Conservation (phyloP, 2,329 filamentous ascomycete genomes). For the Pyrenochaeta sp. region DNA sequence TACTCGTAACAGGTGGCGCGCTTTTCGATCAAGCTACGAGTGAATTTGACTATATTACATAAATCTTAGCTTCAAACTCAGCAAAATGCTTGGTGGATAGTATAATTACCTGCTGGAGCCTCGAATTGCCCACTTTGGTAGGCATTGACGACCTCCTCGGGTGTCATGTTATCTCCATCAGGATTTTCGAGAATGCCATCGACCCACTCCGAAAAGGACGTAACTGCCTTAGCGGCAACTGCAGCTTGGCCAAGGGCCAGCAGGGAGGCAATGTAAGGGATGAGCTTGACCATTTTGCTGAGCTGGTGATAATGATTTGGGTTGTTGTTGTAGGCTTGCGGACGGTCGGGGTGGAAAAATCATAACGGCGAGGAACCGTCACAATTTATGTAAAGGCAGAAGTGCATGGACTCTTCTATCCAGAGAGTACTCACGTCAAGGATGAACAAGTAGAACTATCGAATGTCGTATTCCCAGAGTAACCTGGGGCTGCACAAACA, state of each 20-base stretch:
- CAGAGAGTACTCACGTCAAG: conserved; percentile 1
- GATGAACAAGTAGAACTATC: background rate
- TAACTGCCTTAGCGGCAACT: conserved; percentile 15
- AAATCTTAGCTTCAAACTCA: conserved; percentile 7
- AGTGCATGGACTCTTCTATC: conserved; percentile 2
- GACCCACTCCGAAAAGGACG: conserved; percentile 20
- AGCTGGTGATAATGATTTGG: conserved; percentile 5
- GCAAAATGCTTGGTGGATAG: conserved; percentile 2
- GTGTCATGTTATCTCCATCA: conserved; percentile 19
- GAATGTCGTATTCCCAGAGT: conserved; percentile 1
- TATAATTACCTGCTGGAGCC: conserved; percentile 12
- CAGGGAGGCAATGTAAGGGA: conserved; percentile 14
- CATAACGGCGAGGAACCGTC: conserved; percentile 4
- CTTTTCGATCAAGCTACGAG: conserved; percentile 15
- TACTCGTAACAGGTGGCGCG: conserved; percentile 14
- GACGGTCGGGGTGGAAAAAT: conserved; percentile 2
- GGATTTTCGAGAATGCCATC: conserved; percentile 17
- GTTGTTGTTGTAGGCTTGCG: conserved; percentile 5
- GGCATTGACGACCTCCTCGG: conserved; percentile 17
- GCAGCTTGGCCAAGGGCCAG: conserved; percentile 16
- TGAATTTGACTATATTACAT: conserved; percentile 8
- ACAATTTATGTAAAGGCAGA: conserved; percentile 6
- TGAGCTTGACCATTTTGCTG: conserved; percentile 15
- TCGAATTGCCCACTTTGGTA: conserved; percentile 14
- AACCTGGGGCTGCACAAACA: background rate